Base-by-base conservation (phyloP, 2,329 filamentous ascomycete species). In the Tolypocladium album region DNA sequence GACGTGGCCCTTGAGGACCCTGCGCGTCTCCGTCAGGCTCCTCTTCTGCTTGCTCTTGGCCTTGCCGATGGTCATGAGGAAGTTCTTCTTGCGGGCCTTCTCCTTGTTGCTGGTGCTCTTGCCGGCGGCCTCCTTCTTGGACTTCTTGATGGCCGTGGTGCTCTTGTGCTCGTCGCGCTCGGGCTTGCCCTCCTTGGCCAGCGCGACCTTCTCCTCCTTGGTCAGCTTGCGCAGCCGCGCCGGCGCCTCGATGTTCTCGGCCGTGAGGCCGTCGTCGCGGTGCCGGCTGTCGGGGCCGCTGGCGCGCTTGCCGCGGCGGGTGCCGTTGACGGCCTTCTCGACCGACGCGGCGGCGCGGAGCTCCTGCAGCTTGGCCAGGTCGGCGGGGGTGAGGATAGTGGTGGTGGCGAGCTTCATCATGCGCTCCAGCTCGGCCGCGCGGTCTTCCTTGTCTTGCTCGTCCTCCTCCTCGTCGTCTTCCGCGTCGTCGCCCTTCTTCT, bases 71-170 rank as follows among this genome's bases (percentile, higher is more conserved):
- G 93, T 97, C 94, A 99, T 99, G 68, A 99, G 73, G 76, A 99
- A 96, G 75, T 99, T 99, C 89, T 99, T 99, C 82, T 90, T 91
- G 67, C 93, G 82, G 50, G 89, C 86, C 84, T 99, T 99, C 80
- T 99, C 94, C 78, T 89, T 90, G 77, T 99, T 99, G 65, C 93
- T 97, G 43, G 91, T 92, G 72, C 90, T 96, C 86, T 97, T 97
- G 69, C 94, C 94, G 76, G 92, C 85, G 2, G 86, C 82, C 68
- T 88, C 85, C 83, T 96, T 96, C 81, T 92, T 90, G 72, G 90
- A 86, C 80, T 91, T 90, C 68, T 89, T 82, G 71, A 90, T 87
- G 20, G 92, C 92, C 64, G 90, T 87, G 59, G 90, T 94, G 64
- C 86, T 89, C 78, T 93, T 92, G 78, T 96, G 92, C 72, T 94